Base-by-base conservation (phyloP, 2,329 filamentous ascomycete species). In the Teratosphaeria pseudoeucalypti region DNA sequence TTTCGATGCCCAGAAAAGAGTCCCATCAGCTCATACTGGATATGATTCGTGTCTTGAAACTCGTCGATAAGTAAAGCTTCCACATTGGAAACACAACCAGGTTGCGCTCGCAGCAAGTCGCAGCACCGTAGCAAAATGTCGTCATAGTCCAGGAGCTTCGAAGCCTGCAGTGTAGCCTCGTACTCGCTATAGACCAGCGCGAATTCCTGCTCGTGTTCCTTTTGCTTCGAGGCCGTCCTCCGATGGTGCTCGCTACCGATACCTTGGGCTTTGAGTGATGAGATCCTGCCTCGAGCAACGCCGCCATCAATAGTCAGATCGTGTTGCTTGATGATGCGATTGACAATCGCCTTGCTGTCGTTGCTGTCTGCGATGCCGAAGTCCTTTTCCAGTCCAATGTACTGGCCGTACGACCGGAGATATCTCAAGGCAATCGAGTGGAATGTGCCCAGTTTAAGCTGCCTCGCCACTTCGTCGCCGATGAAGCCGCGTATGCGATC, bases 21-120 rank as follows among this genome's bases (percentile, higher is more conserved):
- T 63, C 83, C 87, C 91, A 96, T 96, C 52, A 99, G 78, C 66
- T 96, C 90, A 68, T 95, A 97, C 73, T 99, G 92, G 4, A 96
- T 86, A 23, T 90, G 83, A 70, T 97, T 99, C 7, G 92, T 97
- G 74, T 99, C 92, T 74, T 99, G 92, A 64, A 96, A 99, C 71
- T 99, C 92, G 71, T 99, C 92, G 63, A 99, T 95, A 54, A 99
- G 80, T 6, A 97, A 91, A 0, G 90, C 85, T 72, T 96, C 86
- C 19, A 99, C 85, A 66, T 96, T 96, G 14, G 86, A 86, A 2
- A 96, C 92, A 68, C 92, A 96, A 14, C 83, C 79, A 0, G 92
- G 90, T 65, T 89, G 82, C 23, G 80, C 77, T 61, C 81, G 82
- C 23, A 99, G 80, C 11, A 99, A 80, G 61, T 95, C 85, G 9